These are phyloP conservation scores for Mycena amicta DNA, from an alignment of 768 basidiomycete genomes.

Conservation along the genomic window DNA sequence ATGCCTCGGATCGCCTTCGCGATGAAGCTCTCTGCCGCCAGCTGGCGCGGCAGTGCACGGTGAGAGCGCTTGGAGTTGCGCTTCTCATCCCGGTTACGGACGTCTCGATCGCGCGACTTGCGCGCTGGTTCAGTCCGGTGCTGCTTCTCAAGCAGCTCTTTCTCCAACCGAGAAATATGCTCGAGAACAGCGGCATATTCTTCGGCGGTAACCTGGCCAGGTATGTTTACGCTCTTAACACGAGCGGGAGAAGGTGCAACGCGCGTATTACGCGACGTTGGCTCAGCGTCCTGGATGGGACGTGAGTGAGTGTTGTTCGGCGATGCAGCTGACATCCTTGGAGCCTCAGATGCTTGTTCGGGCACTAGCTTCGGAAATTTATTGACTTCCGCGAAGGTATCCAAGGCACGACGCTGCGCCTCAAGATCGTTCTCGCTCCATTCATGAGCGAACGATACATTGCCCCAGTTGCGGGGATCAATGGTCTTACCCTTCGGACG, in stretches of 20 bases:
- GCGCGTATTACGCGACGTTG: no score
- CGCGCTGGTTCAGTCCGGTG: neutral
- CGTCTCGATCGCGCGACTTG: neutral
- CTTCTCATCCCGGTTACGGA: neutral
- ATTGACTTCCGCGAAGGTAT: neutral
- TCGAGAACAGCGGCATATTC: neutral
- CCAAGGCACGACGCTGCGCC: neutral
- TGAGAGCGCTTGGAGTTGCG: no score
- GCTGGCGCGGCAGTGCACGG: neutral
- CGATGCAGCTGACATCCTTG: no score
- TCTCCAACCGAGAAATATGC: neutral
- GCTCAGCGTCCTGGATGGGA: no score
- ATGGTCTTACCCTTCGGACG: neutral
- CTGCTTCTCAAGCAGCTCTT: neutral
- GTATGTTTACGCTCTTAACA: no score
- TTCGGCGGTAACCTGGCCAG: no score
- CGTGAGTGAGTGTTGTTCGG: no score
- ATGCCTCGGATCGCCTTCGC: neutral
- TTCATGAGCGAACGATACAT: neutral
- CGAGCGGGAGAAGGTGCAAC: no score
- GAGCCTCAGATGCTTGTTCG: neutral
- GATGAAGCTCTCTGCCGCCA: neutral
- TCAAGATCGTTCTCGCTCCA: neutral
- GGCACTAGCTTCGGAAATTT: neutral
- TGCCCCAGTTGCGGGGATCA: neutral